phyloP scores from a whole-genome alignment of 345 rosid genomes.

The Crucihimalaya himalaica region DNA sequence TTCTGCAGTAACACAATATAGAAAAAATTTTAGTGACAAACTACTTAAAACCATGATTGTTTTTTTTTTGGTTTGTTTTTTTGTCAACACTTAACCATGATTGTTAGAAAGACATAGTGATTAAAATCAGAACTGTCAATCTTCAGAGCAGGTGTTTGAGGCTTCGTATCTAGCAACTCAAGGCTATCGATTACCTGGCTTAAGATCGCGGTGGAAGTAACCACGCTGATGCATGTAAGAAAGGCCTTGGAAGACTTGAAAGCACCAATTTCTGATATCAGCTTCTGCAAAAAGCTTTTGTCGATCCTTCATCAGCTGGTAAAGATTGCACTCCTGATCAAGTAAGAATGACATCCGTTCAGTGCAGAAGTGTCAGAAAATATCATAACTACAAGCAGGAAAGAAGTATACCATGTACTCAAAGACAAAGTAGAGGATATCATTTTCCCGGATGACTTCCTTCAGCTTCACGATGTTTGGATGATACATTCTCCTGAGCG shows the following conservation, averaged over 20 bases:
- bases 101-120: neutral
- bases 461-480: conserved; percentile 93
- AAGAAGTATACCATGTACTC: conserved; percentile 82
- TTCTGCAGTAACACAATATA: conserved; percentile 51
- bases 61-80: no score
- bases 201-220: conserved; percentile 96
- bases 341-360: conserved; percentile 25
- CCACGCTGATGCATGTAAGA: conserved; percentile 93
- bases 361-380: conserved; percentile 10
- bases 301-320: conserved; percentile 90
- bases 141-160: neutral
- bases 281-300: conserved; percentile 73
- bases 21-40: conserved; percentile 2
- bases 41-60: neutral
- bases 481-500: conserved; percentile 87
- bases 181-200: conserved; percentile 72
- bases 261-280: conserved; percentile 88
- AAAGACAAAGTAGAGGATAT: conserved; percentile 81
- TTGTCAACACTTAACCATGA: no score
- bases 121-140: neutral
- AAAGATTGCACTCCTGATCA: conserved; percentile 83
- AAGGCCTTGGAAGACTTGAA: conserved; percentile 97
- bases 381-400: neutral
- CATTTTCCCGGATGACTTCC: conserved; percentile 93
- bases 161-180: conserved; percentile 4